Evolutionary conservation across 495 filamentous ascomycete genomes (phyloP).

Genomic region (Lophiostoma macrostomum): DNA sequence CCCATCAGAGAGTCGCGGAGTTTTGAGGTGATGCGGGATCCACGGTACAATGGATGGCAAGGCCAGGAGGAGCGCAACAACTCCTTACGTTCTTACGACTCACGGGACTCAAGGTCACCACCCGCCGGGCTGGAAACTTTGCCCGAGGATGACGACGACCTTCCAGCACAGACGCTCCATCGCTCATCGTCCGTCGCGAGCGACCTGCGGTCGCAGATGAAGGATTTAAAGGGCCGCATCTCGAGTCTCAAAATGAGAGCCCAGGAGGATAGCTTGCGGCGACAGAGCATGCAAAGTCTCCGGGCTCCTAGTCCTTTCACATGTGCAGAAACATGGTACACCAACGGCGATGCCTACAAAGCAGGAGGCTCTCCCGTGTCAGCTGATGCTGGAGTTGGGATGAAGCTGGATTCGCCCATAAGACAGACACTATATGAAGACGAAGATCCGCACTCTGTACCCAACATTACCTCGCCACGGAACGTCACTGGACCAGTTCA

Average conservation of each 20-base stretch:
- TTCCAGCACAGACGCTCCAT: constrained; percentile 66
- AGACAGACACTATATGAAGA: constrained; percentile 44
- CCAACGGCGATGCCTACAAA: constrained; percentile 31
- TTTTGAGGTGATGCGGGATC: constrained; percentile 28
- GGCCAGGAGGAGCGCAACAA: constrained; percentile 7
- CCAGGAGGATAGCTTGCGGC: constrained; percentile 74
- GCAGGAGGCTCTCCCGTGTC: constrained; percentile 18
- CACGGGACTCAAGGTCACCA: constrained; percentile 23
- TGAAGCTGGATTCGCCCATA: constrained; percentile 40
- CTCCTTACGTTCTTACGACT: constrained; percentile 26
- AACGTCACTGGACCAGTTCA: not conserved
- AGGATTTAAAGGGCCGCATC: constrained; percentile 86
- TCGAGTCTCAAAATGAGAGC: constrained; percentile 79
- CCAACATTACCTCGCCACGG: not conserved
- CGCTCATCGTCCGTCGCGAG: constrained; percentile 41
- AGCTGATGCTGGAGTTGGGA: constrained; percentile 32
- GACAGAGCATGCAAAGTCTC: constrained; percentile 79
- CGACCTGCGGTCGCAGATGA: constrained; percentile 87
- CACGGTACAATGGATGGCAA: constrained; percentile 4
- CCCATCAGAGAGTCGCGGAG: constrained; percentile 30
- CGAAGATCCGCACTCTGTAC: too few relatives aligned
- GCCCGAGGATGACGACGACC: constrained; percentile 38
- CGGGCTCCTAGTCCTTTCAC: constrained; percentile 83
- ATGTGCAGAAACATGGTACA: constrained; percentile 72
- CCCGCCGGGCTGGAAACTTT: constrained; percentile 36